These are phyloP conservation scores for Ensete ventricosum DNA, from an alignment of 176 grass and related monocot species.

Conservation along the genomic window DNA sequence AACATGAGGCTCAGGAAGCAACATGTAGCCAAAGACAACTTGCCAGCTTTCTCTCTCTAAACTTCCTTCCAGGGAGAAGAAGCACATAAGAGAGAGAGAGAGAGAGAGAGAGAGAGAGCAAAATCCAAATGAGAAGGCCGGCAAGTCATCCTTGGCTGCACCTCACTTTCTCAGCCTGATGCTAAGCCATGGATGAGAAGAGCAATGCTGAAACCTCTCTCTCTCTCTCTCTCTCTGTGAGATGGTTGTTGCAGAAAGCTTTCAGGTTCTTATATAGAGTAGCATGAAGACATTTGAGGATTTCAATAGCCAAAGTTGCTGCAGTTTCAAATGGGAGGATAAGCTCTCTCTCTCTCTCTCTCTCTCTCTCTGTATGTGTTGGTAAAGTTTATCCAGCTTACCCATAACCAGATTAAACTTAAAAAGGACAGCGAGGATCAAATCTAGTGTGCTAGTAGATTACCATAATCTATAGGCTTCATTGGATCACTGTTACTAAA, in stretches of 20 bases:
- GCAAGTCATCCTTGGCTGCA: conserved; percentile 25
- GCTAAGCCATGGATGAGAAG: conserved; percentile 5
- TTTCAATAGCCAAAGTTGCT: no score
- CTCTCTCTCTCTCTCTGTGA: not conserved
- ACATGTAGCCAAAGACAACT: conserved; percentile 23
- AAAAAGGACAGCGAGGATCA: no score
- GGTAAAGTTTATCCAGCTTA: no score
- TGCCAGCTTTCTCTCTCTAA: not conserved
- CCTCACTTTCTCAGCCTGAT: not conserved
- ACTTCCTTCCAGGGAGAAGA: not conserved
- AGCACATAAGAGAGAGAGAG: not conserved
- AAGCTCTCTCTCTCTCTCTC: not conserved
- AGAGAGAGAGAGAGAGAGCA: no score
- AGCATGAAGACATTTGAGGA: not conserved
- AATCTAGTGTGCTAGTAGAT: no score
- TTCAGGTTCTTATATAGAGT: not conserved
- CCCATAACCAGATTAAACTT: no score
- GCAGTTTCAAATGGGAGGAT: not conserved
- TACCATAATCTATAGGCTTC: no score
- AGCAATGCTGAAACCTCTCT: not conserved
- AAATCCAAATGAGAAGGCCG: not conserved
- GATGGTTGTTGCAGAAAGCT: not conserved
- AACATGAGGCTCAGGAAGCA: conserved; percentile 14
- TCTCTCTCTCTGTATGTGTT: no score
- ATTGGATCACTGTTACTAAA: no score